phyloP scores from a whole-genome alignment of 192 early-diverging fungal genomes.

The Obelidium mucronatum region DNA sequence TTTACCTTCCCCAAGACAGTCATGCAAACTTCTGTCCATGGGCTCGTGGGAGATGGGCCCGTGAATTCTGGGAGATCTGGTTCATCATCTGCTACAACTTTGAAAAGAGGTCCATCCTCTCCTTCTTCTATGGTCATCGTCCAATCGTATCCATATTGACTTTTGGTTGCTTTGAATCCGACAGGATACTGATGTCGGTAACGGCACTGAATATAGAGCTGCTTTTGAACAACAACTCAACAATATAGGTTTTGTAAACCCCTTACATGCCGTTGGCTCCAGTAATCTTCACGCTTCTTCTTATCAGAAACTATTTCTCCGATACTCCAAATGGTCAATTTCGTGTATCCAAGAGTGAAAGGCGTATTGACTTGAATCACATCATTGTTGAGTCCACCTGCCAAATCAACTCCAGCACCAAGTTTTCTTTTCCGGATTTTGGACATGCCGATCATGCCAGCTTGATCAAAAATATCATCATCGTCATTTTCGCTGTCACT shows the following conservation, averaged over 20 bases:
- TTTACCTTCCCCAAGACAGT: conserved; percentile 27
- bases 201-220: conserved; percentile 23
- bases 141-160: conserved; percentile 39
- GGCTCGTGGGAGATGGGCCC: conserved; percentile 30
- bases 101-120: conserved; percentile 31
- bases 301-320: conserved; percentile 27
- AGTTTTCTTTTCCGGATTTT: conserved; percentile 24
- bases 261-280: conserved; percentile 33
- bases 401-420: conserved; percentile 27
- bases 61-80: conserved; percentile 29
- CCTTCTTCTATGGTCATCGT: conserved; percentile 41
- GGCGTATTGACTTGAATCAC: conserved; percentile 25
- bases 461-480: conserved; percentile 33
- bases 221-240: neutral
- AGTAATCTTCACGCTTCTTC: conserved; percentile 18
- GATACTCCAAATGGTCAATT: conserved; percentile 33
- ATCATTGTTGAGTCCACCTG: conserved; percentile 16
- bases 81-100: conserved; percentile 26
- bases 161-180: conserved; percentile 37
- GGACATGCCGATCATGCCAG: conserved; percentile 35
- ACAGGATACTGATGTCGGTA: conserved; percentile 42
- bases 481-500: conserved; percentile 22
- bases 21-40: conserved; percentile 39
- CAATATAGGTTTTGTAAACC: neutral
- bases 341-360: conserved; percentile 29